Evolutionary conservation across 345 rosid genomes (phyloP), one percentile per base, ranked within the genome.

Genomic region (Bruguiera sexangula): DNA sequence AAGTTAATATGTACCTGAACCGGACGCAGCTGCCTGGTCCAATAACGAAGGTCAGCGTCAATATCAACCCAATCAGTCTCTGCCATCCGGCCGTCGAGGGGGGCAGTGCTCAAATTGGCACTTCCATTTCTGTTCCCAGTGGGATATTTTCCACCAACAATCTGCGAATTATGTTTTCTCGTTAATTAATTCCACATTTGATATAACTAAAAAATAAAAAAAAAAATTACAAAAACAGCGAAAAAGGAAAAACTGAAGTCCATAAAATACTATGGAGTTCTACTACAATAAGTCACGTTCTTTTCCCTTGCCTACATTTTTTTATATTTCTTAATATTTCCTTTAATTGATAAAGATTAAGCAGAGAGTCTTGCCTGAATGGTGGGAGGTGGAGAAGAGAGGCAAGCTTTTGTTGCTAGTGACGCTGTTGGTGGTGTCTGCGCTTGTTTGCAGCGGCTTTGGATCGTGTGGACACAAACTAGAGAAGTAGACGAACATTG

Each of bases 11-110:
- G 65, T 50, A 91, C 98, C 89, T 91, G 97, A 77, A 91, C 85
- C 34, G 95, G 97, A 56, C 97, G 96, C 64, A 93, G 73, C 2
- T 78, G 73, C 69, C 80, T 82, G 55, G 91, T 85, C 97, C 97
- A 93, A 26, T 80, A 78, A 66, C 64, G 67, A 84, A 93, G 91
- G 73, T 91, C 96, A 66, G 91, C 78, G 72, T 93, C 96, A 37
- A 93, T 75, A 74, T 82, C 86, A 71, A 53, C 76, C 97, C 96
- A 91, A 78, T 91, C 90, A 34, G 66, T 65, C 60, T 87, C 96
- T 57, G 73, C 85, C 39, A 60, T 76, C 22, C 67, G 62, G 56
- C 70, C 72, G 19, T 74, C 79, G 62, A 77, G 67, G 21, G 22
- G 67, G 21, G 22, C 29, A 55, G 48, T 73, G 48, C 55, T 19